phyloP scores from a whole-genome alignment of 2,329 filamentous ascomycete genomes.

The Nothophoma quercina region DNA sequence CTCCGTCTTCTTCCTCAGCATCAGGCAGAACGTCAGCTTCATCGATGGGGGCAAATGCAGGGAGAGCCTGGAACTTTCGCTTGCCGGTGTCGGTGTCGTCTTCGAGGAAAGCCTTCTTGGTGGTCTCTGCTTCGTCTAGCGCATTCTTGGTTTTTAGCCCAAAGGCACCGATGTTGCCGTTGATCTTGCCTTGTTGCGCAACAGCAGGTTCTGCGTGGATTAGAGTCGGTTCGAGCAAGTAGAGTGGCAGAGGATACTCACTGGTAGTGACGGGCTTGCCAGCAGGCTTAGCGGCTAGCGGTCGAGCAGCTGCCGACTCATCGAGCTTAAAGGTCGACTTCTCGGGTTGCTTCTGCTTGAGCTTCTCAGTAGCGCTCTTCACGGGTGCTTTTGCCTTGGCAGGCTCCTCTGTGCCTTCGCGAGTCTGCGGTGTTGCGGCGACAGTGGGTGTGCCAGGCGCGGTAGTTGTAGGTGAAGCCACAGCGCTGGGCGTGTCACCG shows the following conservation, averaged over 20 bases:
- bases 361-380: slow-evolving; percentile 84
- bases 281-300: slow-evolving; percentile 37
- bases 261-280: slow-evolving; percentile 34
- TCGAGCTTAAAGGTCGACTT: slow-evolving; percentile 51
- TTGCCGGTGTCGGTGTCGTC: slow-evolving; percentile 87
- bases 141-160: slow-evolving; percentile 74
- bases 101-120: slow-evolving; percentile 81
- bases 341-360: slow-evolving; percentile 60
- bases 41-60: slow-evolving; percentile 66
- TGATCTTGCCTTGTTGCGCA: slow-evolving; percentile 67
- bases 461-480: slow-evolving; percentile 64
- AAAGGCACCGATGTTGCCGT: slow-evolving; percentile 81
- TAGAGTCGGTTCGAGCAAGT: slow-evolving; percentile 9
- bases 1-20: slow-evolving; percentile 67
- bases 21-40: slow-evolving; percentile 54
- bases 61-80: slow-evolving; percentile 85
- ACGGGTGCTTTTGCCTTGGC: slow-evolving; percentile 82
- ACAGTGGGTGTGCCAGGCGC: slow-evolving; percentile 68
- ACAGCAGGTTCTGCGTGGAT: slow-evolving; percentile 51
- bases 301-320: slow-evolving; percentile 39
- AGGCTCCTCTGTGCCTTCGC: slow-evolving; percentile 56
- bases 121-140: slow-evolving; percentile 69
- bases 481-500: slow-evolving; percentile 68
- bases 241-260: neutral
- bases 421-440: slow-evolving; percentile 44